Percentiles rank a stretch among this genome's conserved stretches.
phyloP scores from a whole-genome alignment of 2,329 filamentous ascomycete genomes.

The Paraconiothyrium brasiliense region DNA sequence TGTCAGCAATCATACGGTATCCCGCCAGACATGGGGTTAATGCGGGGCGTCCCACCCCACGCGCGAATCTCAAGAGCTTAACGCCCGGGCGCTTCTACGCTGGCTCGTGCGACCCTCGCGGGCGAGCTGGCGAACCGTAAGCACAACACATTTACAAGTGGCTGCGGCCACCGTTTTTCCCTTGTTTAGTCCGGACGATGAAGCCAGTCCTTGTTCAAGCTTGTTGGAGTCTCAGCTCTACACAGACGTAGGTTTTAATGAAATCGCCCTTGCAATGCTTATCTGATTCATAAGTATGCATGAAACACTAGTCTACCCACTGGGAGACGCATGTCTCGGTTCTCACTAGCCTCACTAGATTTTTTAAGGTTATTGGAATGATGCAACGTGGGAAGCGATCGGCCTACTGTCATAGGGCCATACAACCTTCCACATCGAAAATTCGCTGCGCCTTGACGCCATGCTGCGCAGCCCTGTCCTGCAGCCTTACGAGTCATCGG shows the following conservation, averaged over 20 bases:
- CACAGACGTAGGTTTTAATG: too few species aligned
- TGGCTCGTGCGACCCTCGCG: background rate
- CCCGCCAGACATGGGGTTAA: background rate
- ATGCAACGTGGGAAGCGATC: background rate
- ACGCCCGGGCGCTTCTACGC: background rate
- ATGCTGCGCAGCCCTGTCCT: background rate
- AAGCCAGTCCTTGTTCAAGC: background rate
- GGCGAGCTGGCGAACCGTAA: background rate
- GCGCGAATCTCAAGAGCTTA: constrained; percentile 5
- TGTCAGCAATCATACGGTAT: constrained; percentile 6
- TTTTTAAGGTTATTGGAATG: background rate
- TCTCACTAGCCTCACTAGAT: background rate
- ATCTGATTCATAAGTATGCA: background rate
- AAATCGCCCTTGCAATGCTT: too few species aligned
- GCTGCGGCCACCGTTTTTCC: background rate
- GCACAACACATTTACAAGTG: background rate
- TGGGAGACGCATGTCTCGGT: background rate
- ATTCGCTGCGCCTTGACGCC: background rate
- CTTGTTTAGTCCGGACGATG: background rate
- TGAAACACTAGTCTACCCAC: background rate
- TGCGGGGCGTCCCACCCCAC: constrained; percentile 14
- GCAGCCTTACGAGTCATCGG: constrained; percentile 7
- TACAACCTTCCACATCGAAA: background rate
- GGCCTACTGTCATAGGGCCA: background rate
- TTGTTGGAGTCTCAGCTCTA: background rate